phyloP scores from a whole-genome alignment of 2,329 filamentous ascomycete species.

The Cryphonectria nitschkei region DNA sequence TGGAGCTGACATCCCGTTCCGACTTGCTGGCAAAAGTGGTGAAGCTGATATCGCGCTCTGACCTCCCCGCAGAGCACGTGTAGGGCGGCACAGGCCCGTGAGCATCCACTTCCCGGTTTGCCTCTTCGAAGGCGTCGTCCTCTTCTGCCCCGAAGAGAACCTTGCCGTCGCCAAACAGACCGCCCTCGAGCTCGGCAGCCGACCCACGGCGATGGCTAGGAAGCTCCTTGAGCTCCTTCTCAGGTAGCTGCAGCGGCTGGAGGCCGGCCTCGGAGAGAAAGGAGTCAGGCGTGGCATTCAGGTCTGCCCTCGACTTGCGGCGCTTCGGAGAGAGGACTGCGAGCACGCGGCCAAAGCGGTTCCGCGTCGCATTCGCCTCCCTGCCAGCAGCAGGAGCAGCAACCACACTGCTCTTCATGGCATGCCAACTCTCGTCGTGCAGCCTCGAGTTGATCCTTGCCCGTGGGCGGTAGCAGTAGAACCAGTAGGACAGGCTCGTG shows the following conservation, averaged over 20 bases:
- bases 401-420: constrained; percentile 18
- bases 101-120: constrained; percentile 54
- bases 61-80: constrained; percentile 44
- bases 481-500: constrained; percentile 16
- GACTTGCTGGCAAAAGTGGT: background rate
- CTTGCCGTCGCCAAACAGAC: constrained; percentile 40
- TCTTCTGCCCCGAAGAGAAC: constrained; percentile 47
- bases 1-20: constrained; percentile 30
- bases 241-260: constrained; percentile 10
- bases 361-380: constrained; percentile 7
- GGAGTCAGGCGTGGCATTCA: constrained; percentile 39
- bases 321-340: constrained; percentile 22
- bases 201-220: constrained; percentile 44
- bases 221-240: constrained; percentile 47
- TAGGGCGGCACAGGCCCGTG: constrained; percentile 55
- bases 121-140: constrained; percentile 54
- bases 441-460: constrained; percentile 2
- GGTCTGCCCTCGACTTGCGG: constrained; percentile 39
- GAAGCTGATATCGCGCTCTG: constrained; percentile 40
- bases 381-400: background rate
- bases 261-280: background rate
- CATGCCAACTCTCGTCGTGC: constrained; percentile 8
- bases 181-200: constrained; percentile 55
- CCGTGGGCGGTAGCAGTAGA: constrained; percentile 5
- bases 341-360: constrained; percentile 22